Conservation (phyloP, 495 filamentous ascomycete genomes). For the Trichoderma asperelloides region DNA sequence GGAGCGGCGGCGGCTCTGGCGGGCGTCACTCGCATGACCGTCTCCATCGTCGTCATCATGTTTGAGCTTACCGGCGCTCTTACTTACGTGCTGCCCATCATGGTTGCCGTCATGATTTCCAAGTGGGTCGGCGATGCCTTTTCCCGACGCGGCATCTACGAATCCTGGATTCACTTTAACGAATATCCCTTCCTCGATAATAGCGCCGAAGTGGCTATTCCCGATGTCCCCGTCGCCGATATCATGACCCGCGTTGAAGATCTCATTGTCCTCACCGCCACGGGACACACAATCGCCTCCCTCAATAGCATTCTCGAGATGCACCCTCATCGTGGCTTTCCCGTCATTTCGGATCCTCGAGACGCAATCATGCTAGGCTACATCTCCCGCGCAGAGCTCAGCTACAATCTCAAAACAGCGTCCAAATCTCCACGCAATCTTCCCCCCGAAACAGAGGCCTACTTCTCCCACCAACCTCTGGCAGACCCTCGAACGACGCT, state of each 20-base stretch:
- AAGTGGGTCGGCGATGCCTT: slow-evolving; percentile 99
- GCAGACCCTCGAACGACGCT: slow-evolving; percentile 70
- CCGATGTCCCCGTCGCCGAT: slow-evolving; percentile 72
- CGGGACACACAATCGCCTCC: slow-evolving; percentile 73
- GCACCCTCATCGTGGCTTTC: slow-evolving; percentile 84
- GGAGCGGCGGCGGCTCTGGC: slow-evolving; percentile 91
- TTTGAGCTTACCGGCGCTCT: slow-evolving; percentile 95
- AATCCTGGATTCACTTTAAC: slow-evolving; percentile 93
- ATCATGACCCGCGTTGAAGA: slow-evolving; percentile 94
- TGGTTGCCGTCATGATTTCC: slow-evolving; percentile 98
- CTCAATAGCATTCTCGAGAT: slow-evolving; percentile 58
- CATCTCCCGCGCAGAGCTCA: slow-evolving; percentile 85
- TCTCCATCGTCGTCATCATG: slow-evolving; percentile 97
- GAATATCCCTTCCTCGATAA: slow-evolving; percentile 96
- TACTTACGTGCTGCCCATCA: slow-evolving; percentile 95
- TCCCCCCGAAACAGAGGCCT: slow-evolving; percentile 64
- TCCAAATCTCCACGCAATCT: slow-evolving; percentile 46
- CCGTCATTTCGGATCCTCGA: slow-evolving; percentile 69
- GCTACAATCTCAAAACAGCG: slow-evolving; percentile 61
- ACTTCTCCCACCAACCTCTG: slow-evolving; percentile 74
- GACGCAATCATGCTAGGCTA: slow-evolving; percentile 78
- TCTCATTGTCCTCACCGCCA: slow-evolving; percentile 75
- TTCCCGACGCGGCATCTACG: slow-evolving; percentile 89
- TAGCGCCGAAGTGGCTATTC: slow-evolving; percentile 69
- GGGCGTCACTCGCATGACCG: slow-evolving; percentile 96